A percentile compares a stretch with the other conserved stretches of the same genome.
phyloP scores from a whole-genome alignment of 352 stramenopile species.

The Phytopythium boreale region DNA sequence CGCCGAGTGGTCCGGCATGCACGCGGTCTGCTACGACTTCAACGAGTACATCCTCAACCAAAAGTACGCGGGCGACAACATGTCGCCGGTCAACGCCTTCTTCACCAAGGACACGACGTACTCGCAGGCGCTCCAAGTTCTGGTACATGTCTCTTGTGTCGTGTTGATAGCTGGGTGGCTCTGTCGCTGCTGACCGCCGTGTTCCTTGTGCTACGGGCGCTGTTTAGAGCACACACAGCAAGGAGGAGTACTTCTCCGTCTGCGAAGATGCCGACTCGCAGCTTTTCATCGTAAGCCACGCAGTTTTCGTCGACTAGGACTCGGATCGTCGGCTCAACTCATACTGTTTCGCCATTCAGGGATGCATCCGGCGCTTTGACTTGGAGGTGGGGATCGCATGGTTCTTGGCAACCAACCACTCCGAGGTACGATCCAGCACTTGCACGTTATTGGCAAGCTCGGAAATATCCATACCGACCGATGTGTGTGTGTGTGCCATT shows the following conservation, averaged over 20 bases:
- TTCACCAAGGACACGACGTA: conserved; percentile 80
- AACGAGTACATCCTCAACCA: conserved; percentile 75
- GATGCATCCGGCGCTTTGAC: conserved; percentile 67
- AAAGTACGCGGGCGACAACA: conserved; percentile 60
- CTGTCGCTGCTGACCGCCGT: not conserved
- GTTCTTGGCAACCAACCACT: conserved; percentile 64
- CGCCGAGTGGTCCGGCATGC: conserved; percentile 70
- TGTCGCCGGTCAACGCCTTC: conserved; percentile 48
- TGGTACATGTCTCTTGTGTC: conserved; percentile 29
- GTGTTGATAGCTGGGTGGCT: not conserved
- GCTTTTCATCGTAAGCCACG: conserved; percentile 2
- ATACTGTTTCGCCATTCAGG: conserved; percentile 20
- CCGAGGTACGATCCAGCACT: conserved; percentile 30
- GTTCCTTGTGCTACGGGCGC: not conserved
- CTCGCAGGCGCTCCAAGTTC: conserved; percentile 51
- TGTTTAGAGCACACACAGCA: conserved; percentile 64
- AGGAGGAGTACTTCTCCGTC: conserved; percentile 78
- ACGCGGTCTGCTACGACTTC: conserved; percentile 81
- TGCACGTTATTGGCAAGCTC: not conserved
- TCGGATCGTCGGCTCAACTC: not conserved
- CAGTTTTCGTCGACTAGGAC: not conserved
- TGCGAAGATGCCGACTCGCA: conserved; percentile 50
- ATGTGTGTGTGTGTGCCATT: not conserved
- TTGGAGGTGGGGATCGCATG: conserved; percentile 73
- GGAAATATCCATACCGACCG: not conserved